Evolutionary conservation across 2,329 filamentous ascomycete genomes (phyloP).

Genomic region (Dactylella cylindrospora): DNA sequence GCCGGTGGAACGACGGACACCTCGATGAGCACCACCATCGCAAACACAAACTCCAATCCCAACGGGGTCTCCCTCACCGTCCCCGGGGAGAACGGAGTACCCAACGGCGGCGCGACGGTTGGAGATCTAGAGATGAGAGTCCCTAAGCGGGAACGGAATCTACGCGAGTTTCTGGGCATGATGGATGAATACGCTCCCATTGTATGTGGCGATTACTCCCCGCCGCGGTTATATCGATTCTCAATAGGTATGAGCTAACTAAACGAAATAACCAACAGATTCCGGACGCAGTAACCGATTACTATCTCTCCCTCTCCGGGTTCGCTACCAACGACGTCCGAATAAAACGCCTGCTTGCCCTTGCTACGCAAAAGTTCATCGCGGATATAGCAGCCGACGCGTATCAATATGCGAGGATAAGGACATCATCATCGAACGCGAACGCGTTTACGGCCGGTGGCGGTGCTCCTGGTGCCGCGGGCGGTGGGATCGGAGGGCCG

Average conservation of each 20-base stretch:
- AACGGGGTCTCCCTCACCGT: conserved; percentile 22
- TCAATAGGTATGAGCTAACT: neutral
- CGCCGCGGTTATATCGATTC: neutral
- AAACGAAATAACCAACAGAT: conserved; percentile 62
- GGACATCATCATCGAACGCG: conserved; percentile 78
- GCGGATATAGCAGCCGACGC: conserved; percentile 96
- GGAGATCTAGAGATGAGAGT: conserved; percentile 7
- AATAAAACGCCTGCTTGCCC: conserved; percentile 86
- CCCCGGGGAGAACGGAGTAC: conserved; percentile 14
- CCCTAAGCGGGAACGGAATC: conserved; percentile 81
- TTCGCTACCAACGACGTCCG: conserved; percentile 88
- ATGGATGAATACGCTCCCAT: conserved; percentile 99
- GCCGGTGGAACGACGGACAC: conserved; percentile 13
- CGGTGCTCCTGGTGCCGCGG: conserved; percentile 60
- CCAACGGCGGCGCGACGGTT: conserved; percentile 4
- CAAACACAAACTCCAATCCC: conserved; percentile 27
- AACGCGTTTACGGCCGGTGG: conserved; percentile 71
- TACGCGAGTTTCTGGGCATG: conserved; percentile 89
- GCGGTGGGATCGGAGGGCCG: conserved; percentile 56
- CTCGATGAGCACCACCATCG: conserved; percentile 31
- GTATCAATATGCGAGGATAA: conserved; percentile 95
- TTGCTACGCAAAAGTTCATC: conserved; percentile 99
- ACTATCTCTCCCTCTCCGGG: conserved; percentile 95
- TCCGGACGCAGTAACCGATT: conserved; percentile 93
- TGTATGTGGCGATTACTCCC: conserved; percentile 59